Evolutionary conservation across 2,329 filamentous ascomycete species (phyloP), one percentile per base, ranked within the genome.

Genomic region (Cladosporium halotolerans): DNA sequence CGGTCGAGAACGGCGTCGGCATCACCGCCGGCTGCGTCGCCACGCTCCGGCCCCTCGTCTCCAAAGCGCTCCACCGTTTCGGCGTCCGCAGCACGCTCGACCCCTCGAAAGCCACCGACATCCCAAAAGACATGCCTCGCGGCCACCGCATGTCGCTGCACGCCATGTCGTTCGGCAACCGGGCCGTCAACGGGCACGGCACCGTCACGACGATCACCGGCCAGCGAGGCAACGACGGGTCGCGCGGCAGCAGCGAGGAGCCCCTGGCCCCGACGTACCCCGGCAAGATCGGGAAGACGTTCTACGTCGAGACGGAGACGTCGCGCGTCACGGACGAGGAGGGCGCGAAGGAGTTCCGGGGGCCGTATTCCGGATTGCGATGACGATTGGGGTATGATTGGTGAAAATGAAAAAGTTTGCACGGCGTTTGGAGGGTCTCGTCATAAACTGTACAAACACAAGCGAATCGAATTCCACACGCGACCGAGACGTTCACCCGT

Each of bases 41-140:
- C 6, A 77, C 75, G 1, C 68, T 78, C 2, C 72, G 75, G 2
- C 77, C 77, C 1, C 68, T 80, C 0, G 68, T 79, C 28, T 53
- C 50, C 18, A 31, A 14, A 3, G 23, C 16, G 3, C 50, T 53
- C 18, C 42, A 34, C 8, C 42, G 28, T 14, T 42, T 32, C 33
- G 48, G 48, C 9, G 14, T 51, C 13, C 48, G 48, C 18, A 51
- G 48, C 48, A 40, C 39, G 11, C n/a, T 51, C 19, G 48, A 51
- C 33, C 32, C 16, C 16, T 38, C 45, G 10, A 44, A 19, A 34
- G 48, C 32, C 9, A 51, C 40, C 32, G 40, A 51, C 40, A 44
- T 51, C 48, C 48, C 40, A 13, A 51, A 51, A 38, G 48, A 33
- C 14, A 38, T 43, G 33, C 16, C 40, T 32, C 48, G 48, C 18